Percentiles rank a stretch among this genome's conserved stretches.
Evolutionary conservation across 2,329 filamentous ascomycete genomes (phyloP).

Genomic region (Monascus ruber): DNA sequence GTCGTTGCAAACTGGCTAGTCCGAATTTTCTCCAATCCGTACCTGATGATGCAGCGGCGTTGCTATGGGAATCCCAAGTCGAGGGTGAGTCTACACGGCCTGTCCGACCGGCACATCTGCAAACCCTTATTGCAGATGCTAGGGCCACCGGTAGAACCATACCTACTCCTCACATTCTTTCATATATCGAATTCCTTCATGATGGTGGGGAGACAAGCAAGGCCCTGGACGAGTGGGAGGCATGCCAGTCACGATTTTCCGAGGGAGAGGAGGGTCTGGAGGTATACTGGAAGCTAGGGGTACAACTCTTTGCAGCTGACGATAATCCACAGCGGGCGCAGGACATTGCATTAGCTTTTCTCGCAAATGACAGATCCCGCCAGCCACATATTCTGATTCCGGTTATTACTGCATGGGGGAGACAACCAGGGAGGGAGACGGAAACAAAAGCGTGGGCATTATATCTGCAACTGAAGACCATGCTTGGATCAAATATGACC

Average conservation of each 20-base stretch:
- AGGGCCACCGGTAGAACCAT: constrained; percentile 46
- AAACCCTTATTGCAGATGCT: constrained; percentile 55
- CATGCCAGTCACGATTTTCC: constrained; percentile 44
- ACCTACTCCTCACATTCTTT: constrained; percentile 47
- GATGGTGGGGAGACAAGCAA: constrained; percentile 48
- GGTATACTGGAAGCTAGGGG: constrained; percentile 38
- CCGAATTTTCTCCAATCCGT: constrained; percentile 42
- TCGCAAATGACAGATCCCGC: constrained; percentile 33
- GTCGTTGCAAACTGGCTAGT: constrained; percentile 37
- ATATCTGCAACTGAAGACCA: constrained; percentile 54
- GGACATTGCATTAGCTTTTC: constrained; percentile 35
- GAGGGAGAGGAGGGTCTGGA: constrained; percentile 26
- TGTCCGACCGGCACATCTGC: constrained; percentile 49
- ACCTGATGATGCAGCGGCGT: constrained; percentile 50
- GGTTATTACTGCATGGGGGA: constrained; percentile 58
- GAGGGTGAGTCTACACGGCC: constrained; percentile 34
- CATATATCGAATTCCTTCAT: constrained; percentile 59
- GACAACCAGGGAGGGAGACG: constrained; percentile 37
- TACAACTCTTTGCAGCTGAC: constrained; percentile 38
- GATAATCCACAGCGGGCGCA: constrained; percentile 39
- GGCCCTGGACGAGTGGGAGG: constrained; percentile 54
- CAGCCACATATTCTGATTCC: constrained; percentile 41
- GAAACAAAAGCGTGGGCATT: constrained; percentile 53
- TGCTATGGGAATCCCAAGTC: constrained; percentile 52
- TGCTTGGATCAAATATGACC: constrained; percentile 49